These are phyloP conservation scores for Colletotrichum sp. DNA, from an alignment of 2,329 filamentous ascomycete species.

Conservation along the genomic window DNA sequence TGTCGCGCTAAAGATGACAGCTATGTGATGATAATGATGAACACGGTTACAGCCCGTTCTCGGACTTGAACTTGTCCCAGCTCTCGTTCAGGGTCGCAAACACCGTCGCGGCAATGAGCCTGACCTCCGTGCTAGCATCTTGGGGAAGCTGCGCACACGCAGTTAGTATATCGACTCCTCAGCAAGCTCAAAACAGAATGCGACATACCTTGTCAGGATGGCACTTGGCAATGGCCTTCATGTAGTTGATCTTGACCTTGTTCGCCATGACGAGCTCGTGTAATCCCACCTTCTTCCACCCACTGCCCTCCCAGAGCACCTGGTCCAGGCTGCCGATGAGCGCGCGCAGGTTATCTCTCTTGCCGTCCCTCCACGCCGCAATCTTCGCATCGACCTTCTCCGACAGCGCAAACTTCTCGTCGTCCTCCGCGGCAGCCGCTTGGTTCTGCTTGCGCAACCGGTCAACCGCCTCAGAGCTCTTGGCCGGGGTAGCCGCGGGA, in stretches of 20 bases:
- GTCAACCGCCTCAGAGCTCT: constrained; percentile 78
- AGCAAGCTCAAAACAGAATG: background rate
- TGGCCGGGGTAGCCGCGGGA: constrained; percentile 50
- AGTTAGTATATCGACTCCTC: background rate
- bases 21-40: background rate
- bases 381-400: constrained; percentile 86
- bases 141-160: constrained; percentile 57
- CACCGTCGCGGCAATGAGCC: constrained; percentile 68
- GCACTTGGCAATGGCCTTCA: constrained; percentile 99
- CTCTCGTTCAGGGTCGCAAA: constrained; percentile 75
- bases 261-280: constrained; percentile 90
- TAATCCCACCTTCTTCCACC: constrained; percentile 97
- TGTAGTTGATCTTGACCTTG: constrained; percentile 97
- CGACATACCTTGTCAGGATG: constrained; percentile 93
- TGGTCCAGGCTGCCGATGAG: constrained; percentile 84
- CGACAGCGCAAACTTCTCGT: constrained; percentile 88
- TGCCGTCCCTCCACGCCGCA: constrained; percentile 84
- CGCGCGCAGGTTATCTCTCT: constrained; percentile 89
- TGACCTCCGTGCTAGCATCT: constrained; percentile 68
- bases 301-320: constrained; percentile 89
- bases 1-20: background rate
- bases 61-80: constrained; percentile 75
- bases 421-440: constrained; percentile 84
- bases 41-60: constrained; percentile 65
- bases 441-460: constrained; percentile 83